Conservation (phyloP, 441 rosid genomes). For the Lepidium campestre region DNA sequence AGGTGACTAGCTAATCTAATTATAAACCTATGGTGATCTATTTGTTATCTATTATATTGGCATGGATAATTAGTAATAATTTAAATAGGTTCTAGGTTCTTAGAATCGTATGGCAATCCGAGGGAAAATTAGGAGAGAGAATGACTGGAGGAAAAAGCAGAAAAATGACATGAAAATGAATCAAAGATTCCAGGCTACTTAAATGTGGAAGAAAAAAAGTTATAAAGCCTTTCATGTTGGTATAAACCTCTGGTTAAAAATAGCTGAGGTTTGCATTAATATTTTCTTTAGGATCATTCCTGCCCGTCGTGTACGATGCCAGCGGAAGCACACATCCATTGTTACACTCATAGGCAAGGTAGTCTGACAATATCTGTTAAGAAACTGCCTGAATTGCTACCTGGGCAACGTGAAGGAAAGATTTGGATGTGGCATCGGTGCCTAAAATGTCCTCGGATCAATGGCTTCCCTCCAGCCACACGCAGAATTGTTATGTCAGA, state of each 20-base stretch:
- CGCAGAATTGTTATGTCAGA: conserved; percentile 74
- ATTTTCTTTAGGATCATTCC: conserved; percentile 39
- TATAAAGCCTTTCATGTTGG: background rate
- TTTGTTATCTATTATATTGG: background rate
- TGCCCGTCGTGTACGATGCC: conserved; percentile 66
- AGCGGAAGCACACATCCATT: conserved; percentile 74
- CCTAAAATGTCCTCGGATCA: conserved; percentile 61
- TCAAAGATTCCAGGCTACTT: background rate
- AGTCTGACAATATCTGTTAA: conserved; percentile 75
- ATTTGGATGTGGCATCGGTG: conserved; percentile 94
- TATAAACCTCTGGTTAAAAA: conserved; percentile 2
- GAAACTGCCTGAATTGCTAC: conserved; percentile 49
- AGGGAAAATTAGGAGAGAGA: background rate
- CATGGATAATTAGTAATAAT: conserved; percentile 2
- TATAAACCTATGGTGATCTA: background rate
- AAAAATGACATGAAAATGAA: background rate
- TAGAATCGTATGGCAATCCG: background rate
- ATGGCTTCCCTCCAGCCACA: conserved; percentile 76
- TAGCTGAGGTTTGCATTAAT: conserved; percentile 20
- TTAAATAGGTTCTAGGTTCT: background rate
- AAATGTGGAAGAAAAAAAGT: conserved; percentile 4
- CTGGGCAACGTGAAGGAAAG: conserved; percentile 74
- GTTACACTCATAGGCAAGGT: conserved; percentile 79
- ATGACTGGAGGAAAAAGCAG: background rate
- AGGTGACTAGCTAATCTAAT: conserved; percentile 12